Conservation (phyloP, 352 stramenopile genomes). For the Globisporangium polare region DNA sequence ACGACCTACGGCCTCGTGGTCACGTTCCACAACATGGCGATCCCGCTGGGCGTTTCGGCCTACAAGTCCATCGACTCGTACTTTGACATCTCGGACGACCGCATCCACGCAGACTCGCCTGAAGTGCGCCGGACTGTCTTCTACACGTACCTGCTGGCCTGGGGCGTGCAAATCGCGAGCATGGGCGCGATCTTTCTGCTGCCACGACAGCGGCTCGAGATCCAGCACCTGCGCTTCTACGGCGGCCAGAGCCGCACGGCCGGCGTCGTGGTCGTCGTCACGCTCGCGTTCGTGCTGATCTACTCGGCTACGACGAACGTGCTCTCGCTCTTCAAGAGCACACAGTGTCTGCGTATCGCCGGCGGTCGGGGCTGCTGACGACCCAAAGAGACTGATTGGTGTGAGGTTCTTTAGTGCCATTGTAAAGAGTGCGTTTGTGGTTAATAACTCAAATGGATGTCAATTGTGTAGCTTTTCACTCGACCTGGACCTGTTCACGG, state of each 20-base stretch:
- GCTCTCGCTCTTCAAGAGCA: slow-evolving; percentile 49
- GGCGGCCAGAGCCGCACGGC: slow-evolving; percentile 10
- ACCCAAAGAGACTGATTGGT: background rate
- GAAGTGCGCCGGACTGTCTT: slow-evolving; percentile 41
- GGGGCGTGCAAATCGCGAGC: slow-evolving; percentile 41
- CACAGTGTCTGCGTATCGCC: slow-evolving; percentile 38
- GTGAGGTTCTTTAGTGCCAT: background rate
- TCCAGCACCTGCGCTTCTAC: slow-evolving; percentile 24
- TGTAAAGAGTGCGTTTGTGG: background rate
- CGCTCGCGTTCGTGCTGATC: slow-evolving; percentile 14
- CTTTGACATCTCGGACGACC: slow-evolving; percentile 45
- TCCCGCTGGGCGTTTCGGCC: slow-evolving; percentile 41
- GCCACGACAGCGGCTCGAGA: slow-evolving; percentile 35
- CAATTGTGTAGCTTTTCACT: background rate
- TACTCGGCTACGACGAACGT: slow-evolving; percentile 31
- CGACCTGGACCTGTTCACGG: background rate
- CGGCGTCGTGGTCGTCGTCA: slow-evolving; percentile 21
- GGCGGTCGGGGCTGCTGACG: slow-evolving; percentile 37
- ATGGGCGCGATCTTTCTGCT: slow-evolving; percentile 44
- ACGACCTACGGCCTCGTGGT: slow-evolving; percentile 37
- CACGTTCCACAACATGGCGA: slow-evolving; percentile 36
- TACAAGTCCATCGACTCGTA: slow-evolving; percentile 59
- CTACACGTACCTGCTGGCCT: slow-evolving; percentile 49
- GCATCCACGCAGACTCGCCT: slow-evolving; percentile 44
- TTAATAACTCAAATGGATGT: background rate